These are phyloP conservation scores for Sporisorium sorghi DNA, from an alignment of 1,284 basidiomycete genomes.

Conservation along the genomic window DNA sequence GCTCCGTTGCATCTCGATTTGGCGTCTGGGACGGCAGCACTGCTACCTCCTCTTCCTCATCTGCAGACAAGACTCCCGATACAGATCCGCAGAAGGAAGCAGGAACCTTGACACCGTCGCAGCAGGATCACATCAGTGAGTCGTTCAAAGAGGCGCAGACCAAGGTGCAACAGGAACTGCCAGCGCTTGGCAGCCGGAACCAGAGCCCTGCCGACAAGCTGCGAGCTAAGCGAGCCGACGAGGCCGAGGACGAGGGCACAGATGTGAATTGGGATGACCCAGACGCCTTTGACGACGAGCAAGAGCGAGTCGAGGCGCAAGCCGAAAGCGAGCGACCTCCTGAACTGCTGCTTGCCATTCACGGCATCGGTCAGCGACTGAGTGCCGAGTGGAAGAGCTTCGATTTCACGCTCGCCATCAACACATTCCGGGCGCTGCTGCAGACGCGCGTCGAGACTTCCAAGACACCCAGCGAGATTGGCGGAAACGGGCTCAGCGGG, in stretches of 20 bases:
- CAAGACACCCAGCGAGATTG: slow-evolving; percentile 54
- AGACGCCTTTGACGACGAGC: slow-evolving; percentile 49
- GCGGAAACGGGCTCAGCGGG: slow-evolving; percentile 46
- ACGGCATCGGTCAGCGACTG: slow-evolving; percentile 65
- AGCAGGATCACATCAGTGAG: slow-evolving; percentile 39
- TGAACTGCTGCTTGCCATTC: slow-evolving; percentile 48
- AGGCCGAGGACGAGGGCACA: slow-evolving; percentile 8
- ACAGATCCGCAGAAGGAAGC: slow-evolving; percentile 18
- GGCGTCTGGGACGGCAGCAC: slow-evolving; percentile 32
- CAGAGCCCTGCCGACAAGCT: not conserved
- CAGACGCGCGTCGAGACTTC: slow-evolving; percentile 51
- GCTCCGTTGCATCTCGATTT: slow-evolving; percentile 44
- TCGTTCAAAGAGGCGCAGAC: slow-evolving; percentile 54
- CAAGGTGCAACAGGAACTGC: slow-evolving; percentile 33
- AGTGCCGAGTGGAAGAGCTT: slow-evolving; percentile 57
- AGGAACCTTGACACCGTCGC: slow-evolving; percentile 25
- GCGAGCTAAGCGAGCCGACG: slow-evolving; percentile 10
- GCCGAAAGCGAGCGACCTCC: slow-evolving; percentile 38
- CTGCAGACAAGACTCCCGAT: slow-evolving; percentile 15
- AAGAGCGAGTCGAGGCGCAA: slow-evolving; percentile 30
- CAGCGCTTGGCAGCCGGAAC: slow-evolving; percentile 11
- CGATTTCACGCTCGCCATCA: slow-evolving; percentile 55
- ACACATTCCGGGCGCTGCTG: slow-evolving; percentile 48
- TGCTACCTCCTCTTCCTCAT: slow-evolving; percentile 7
- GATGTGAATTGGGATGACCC: slow-evolving; percentile 47